phyloP scores from a whole-genome alignment of 2,329 filamentous ascomycete genomes.

The Aspergillus novoparasiticus region DNA sequence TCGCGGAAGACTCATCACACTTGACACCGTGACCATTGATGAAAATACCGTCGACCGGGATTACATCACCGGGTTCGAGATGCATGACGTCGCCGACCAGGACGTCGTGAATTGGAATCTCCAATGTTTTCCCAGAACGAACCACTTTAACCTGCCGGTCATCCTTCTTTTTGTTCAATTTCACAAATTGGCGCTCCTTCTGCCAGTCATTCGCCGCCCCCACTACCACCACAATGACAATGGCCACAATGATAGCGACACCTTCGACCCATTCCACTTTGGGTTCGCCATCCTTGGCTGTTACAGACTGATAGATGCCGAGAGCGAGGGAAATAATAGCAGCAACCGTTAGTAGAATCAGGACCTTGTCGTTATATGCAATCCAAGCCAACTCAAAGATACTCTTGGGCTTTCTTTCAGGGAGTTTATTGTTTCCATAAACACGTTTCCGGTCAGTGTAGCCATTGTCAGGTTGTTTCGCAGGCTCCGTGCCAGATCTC shows the following conservation, averaged over 20 bases:
- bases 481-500: slow-evolving; percentile 17
- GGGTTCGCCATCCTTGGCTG: slow-evolving; percentile 53
- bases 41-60: slow-evolving; percentile 72
- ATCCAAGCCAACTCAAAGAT: slow-evolving; percentile 75
- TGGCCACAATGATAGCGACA: slow-evolving; percentile 76
- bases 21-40: slow-evolving; percentile 67
- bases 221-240: slow-evolving; percentile 73
- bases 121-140: slow-evolving; percentile 70
- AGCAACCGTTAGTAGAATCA: slow-evolving; percentile 71
- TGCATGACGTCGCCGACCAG: slow-evolving; percentile 74
- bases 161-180: slow-evolving; percentile 78
- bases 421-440: slow-evolving; percentile 69
- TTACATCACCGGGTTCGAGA: slow-evolving; percentile 72
- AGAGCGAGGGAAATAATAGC: slow-evolving; percentile 74
- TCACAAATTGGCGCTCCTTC: slow-evolving; percentile 78
- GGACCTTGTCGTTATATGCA: slow-evolving; percentile 79
- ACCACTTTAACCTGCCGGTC: slow-evolving; percentile 73
- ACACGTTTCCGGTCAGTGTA: slow-evolving; percentile 69
- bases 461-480: slow-evolving; percentile 36
- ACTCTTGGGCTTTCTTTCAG: slow-evolving; percentile 68
- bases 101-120: slow-evolving; percentile 71
- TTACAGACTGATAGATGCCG: slow-evolving; percentile 72
- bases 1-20: slow-evolving; percentile 75
- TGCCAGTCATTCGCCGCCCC: slow-evolving; percentile 82
- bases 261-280: slow-evolving; percentile 81